Conservation (phyloP, 2,329 filamentous ascomycete species). For the Penicillium sp. region DNA sequence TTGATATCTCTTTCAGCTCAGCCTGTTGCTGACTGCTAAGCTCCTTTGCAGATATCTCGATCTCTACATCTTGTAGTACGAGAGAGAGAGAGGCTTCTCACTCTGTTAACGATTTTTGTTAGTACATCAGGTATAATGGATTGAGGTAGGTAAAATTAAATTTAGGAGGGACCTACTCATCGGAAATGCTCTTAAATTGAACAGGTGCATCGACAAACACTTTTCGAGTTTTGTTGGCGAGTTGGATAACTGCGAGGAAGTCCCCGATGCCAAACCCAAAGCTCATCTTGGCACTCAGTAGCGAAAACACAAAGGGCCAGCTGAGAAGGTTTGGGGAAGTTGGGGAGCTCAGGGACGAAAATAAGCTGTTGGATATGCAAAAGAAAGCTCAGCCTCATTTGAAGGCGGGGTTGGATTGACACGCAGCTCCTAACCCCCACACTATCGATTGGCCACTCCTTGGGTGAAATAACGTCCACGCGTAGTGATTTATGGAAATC, state of each 20-base stretch:
- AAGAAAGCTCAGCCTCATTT: neutral
- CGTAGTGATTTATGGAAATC: no score
- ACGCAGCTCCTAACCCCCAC: neutral
- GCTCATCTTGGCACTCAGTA: conserved; percentile 4
- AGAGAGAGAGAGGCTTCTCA: neutral
- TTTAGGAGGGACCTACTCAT: conserved; percentile 2
- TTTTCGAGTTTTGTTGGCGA: neutral
- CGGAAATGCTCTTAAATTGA: conserved; percentile 9
- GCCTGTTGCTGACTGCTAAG: neutral
- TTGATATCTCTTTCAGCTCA: neutral
- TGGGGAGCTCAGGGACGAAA: neutral
- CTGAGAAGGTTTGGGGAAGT: no score
- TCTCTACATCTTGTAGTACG: neutral
- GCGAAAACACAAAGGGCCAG: neutral
- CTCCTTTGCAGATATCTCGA: neutral
- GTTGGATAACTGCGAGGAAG: conserved; percentile 6
- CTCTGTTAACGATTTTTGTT: neutral
- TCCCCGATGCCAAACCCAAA: conserved; percentile 16
- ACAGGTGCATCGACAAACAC: conserved; percentile 4
- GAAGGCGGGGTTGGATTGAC: neutral
- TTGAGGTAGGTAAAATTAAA: neutral
- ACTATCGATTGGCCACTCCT: neutral
- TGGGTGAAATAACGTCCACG: no score
- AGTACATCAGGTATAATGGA: neutral
- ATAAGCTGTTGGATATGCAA: neutral